phyloP scores from a whole-genome alignment of 768 basidiomycete genomes.

The Hortiboletus flavorubellus region DNA sequence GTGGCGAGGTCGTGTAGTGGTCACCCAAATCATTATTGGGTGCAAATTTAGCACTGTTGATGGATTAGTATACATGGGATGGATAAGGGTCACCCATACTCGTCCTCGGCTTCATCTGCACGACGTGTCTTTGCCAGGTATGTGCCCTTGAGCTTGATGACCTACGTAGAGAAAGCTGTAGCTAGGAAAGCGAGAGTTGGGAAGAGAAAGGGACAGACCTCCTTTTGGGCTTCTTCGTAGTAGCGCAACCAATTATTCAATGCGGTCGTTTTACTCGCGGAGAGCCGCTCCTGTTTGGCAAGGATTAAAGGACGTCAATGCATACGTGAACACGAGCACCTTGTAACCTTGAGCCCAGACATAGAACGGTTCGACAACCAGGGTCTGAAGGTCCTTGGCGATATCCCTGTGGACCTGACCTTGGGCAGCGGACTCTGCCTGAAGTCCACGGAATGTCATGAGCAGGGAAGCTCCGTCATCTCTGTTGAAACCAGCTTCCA shows the following conservation, averaged over 20 bases:
- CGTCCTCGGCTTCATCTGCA: slow-evolving; percentile 92
- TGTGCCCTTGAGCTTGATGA: slow-evolving; percentile 65
- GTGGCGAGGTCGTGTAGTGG: slow-evolving; percentile 80
- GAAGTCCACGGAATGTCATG: slow-evolving; percentile 76
- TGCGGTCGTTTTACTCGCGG: slow-evolving; percentile 52
- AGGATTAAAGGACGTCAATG: slow-evolving; percentile 12
- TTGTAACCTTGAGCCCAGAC: slow-evolving; percentile 76
- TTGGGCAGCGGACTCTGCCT: slow-evolving; percentile 65
- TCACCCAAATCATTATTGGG: slow-evolving; percentile 63
- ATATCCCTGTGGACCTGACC: slow-evolving; percentile 72
- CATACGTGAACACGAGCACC: slow-evolving; percentile 34
- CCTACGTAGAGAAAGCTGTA: slow-evolving; percentile 30
- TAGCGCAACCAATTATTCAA: slow-evolving; percentile 64
- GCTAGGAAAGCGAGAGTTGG: background rate
- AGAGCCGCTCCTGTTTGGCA: slow-evolving; percentile 53
- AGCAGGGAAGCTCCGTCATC: slow-evolving; percentile 85
- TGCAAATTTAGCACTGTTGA: slow-evolving; percentile 77
- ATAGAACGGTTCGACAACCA: slow-evolving; percentile 79
- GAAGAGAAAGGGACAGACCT: slow-evolving; percentile 40
- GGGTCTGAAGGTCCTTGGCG: slow-evolving; percentile 68
- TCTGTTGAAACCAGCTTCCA: slow-evolving; percentile 64
- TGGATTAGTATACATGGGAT: slow-evolving; percentile 5
- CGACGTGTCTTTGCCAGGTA: slow-evolving; percentile 76
- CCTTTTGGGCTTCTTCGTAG: slow-evolving; percentile 67
- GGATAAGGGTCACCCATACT: slow-evolving; percentile 51